Evolutionary conservation across 2,329 filamentous ascomycete species (phyloP), one percentile per base, ranked within the genome.

Genomic region (Lasiodiplodia sp.): DNA sequence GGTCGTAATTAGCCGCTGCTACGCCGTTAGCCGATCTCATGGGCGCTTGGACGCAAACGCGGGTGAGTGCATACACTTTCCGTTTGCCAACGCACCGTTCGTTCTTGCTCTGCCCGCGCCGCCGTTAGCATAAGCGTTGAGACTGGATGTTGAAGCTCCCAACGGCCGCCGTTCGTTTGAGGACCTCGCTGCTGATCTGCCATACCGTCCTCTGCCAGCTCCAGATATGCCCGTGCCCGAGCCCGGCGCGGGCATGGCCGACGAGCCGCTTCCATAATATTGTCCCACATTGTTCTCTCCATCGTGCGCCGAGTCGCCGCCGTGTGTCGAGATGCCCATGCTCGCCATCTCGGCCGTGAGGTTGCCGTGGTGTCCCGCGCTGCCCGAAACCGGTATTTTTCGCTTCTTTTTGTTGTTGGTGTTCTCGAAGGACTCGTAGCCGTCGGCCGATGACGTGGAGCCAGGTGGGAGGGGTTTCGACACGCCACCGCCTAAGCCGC

Each of bases 351-450:
- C 89, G 34, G 87, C 85, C 18, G 88, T 88, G 64, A 92, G 79
- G 68, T 83, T 82, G 47, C 74, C 72, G 71, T 89, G 84, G 75
- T 89, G 87, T 67, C 82, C 87, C 16, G 89, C 85, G 74, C 92
- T 92, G 21, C 92, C 92, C 11, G 93, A 93, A 0, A 94, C 94
- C 0, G 96, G 96, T 47, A 99, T 98, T 82, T 99, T 99, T 73
- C 96, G 88, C 81, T 99, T 98, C 84, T 98, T 99, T 82, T 99
- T 99, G 78, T 99, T 99, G 79, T 97, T 98, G 44, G 93, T 97
- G 75, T 98, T 98, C 80, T 99, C 96, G 75, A 97, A 97, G 7
- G 93, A 96, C 79, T 99, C 96, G 78, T 98, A 98, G 16, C 94
- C 94, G 78, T 98, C 95, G 12, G 88, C 86, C 28, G 90, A 89